Base-by-base conservation (phyloP, 257 asterid species). In the Voacanga thouarsii region DNA sequence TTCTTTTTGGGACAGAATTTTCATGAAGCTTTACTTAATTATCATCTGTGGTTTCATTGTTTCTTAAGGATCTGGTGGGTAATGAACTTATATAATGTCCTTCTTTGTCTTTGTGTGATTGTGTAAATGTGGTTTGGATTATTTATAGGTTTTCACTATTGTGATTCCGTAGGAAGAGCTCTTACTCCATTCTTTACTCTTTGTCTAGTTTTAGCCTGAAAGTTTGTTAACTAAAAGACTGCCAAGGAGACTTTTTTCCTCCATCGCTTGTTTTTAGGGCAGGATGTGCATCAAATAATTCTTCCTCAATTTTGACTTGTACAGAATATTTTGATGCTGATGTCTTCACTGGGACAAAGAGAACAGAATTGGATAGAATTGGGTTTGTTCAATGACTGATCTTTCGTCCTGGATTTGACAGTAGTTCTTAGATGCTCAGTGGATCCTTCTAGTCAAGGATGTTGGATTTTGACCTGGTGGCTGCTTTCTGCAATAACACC, bases 401-500 rank as follows among this genome's bases (percentile, higher is more conserved):
- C 63, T 71, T 71, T 78, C 12, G 28, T 47, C 50, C 77, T 47
- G 47, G 74, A 16, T 49, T 12, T 60, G 44, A 24, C 63, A 8
- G 43, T 60, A 70, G 72, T 72, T 61, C 23, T 43, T 78, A 59
- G 72, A 70, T 78, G 81, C 77, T 61, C 44, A 30, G 81, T 71
- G 53, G 77, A 61, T 78, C 57, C 71, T 51, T 55, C 16, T 4
- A 21, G 37, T 43, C 16, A 16, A 60, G 67, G 45, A 44, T 47
- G 78, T 73, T 61, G 77, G 70, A 70, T 71, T 71, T 60, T 47
- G 73, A 47, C 67, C 65, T 19, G 78, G 65, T 72, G 59, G 47
- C 72, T 56, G 19, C 63, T 44, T 30, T 70, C 70, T 30, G 45
- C 63, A 67, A 37, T 77, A 43, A 43, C 70, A 57, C 56, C 78